Evolutionary conservation across 2,329 filamentous ascomycete species (phyloP).

Genomic region (Ceratocystiopsis sp.): DNA sequence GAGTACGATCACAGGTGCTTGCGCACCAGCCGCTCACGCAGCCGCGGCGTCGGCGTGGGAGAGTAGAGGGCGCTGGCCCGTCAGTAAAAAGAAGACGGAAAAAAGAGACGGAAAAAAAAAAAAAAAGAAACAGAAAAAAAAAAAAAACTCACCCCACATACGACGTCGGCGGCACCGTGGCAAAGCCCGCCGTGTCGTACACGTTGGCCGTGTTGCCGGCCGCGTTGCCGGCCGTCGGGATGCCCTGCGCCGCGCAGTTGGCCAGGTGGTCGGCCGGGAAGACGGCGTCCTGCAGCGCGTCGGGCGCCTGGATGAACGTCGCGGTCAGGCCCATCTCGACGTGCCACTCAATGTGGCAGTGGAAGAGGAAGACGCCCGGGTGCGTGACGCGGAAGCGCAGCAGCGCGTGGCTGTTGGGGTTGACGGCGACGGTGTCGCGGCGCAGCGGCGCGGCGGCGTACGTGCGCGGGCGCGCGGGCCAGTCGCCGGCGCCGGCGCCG

Average conservation of each 20-base stretch:
- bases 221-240: conserved; percentile 44
- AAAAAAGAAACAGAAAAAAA: neutral
- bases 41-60: neutral
- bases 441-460: conserved; percentile 15
- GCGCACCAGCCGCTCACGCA: conserved; percentile 1
- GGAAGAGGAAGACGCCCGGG: conserved; percentile 37
- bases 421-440: conserved; percentile 23
- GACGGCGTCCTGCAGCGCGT: conserved; percentile 33
- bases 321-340: conserved; percentile 39
- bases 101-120: neutral
- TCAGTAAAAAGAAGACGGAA: neutral
- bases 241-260: conserved; percentile 25
- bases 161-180: conserved; percentile 29
- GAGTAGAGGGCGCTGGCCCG: conserved; percentile 1
- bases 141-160: conserved; percentile 25
- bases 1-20: neutral
- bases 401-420: conserved; percentile 27
- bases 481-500: conserved; percentile 19
- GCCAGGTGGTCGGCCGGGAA: conserved; percentile 43
- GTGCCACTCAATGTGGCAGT: conserved; percentile 47
- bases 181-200: conserved; percentile 35
- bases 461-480: conserved; percentile 16
- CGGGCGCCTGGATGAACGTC: conserved; percentile 38
- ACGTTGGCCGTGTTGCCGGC: conserved; percentile 43
- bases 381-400: conserved; percentile 34